Evolutionary conservation across 2,329 filamentous ascomycete species (phyloP).

Genomic region (Ascochyta rabiei): DNA sequence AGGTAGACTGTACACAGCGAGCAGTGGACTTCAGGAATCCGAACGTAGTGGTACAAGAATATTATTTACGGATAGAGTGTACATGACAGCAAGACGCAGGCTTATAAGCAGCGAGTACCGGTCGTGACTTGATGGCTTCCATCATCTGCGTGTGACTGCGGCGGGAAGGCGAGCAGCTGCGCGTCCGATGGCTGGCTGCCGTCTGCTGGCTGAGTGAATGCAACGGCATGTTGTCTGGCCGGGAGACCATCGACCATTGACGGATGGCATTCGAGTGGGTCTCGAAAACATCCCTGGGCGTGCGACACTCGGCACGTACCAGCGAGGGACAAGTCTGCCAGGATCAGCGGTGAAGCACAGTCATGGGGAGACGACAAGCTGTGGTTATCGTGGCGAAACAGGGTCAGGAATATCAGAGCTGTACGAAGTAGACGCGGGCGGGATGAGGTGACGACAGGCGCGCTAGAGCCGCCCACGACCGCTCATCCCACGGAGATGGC

Average conservation of each 20-base stretch:
- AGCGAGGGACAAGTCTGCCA: conserved; percentile 1
- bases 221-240: conserved; percentile 8
- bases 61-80: neutral
- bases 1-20: neutral
- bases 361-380: conserved; percentile 1
- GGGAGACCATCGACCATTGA: conserved; percentile 14
- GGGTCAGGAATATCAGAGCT: neutral
- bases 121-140: neutral
- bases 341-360: neutral
- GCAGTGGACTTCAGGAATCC: neutral
- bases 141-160: conserved; percentile 4
- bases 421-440: neutral
- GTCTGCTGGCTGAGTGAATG: conserved; percentile 6
- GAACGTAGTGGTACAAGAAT: neutral
- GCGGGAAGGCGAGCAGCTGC: conserved; percentile 6
- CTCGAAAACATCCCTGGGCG: neutral
- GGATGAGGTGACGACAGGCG: conserved; percentile 3
- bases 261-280: conserved; percentile 8
- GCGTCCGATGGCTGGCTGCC: neutral
- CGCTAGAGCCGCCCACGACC: neutral
- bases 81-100: neutral
- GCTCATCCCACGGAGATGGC: neutral
- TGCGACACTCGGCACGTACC: conserved; percentile 5
- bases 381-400: conserved; percentile 6
- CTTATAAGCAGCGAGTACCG: neutral